Conservation (phyloP, 208 protist species). For the Phytomonas francai region DNA sequence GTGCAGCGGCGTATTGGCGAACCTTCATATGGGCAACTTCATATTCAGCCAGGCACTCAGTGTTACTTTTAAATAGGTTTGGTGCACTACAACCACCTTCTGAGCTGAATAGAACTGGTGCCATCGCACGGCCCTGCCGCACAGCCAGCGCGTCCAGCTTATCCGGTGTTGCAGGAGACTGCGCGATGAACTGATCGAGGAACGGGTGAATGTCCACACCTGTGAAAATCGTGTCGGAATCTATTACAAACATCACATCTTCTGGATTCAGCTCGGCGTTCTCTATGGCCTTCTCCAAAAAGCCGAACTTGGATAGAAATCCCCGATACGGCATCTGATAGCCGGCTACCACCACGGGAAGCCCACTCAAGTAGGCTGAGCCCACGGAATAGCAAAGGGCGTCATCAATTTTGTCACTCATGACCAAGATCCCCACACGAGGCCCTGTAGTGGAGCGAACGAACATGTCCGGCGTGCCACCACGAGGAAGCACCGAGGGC, state of each 20-base stretch:
- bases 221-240: neutral
- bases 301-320: neutral
- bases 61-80: neutral
- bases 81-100: no score
- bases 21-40: neutral
- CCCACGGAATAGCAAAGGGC: neutral
- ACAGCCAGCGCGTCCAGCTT: neutral
- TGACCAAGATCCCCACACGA: neutral
- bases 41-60: neutral
- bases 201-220: neutral
- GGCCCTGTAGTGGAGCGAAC: neutral
- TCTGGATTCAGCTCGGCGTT: neutral
- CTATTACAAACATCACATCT: neutral
- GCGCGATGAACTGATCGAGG: neutral
- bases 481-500: neutral
- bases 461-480: neutral
- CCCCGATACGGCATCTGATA: neutral
- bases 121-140: neutral
- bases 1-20: neutral
- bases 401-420: constrained; percentile 3
- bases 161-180: neutral
- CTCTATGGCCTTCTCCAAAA: neutral
- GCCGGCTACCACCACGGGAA: neutral
- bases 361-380: neutral
- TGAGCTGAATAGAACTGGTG: neutral